Percentiles rank a stretch among this genome's conserved stretches.
Conservation (phyloP, 495 filamentous ascomycete genomes). For the Platismatia glauca region DNA sequence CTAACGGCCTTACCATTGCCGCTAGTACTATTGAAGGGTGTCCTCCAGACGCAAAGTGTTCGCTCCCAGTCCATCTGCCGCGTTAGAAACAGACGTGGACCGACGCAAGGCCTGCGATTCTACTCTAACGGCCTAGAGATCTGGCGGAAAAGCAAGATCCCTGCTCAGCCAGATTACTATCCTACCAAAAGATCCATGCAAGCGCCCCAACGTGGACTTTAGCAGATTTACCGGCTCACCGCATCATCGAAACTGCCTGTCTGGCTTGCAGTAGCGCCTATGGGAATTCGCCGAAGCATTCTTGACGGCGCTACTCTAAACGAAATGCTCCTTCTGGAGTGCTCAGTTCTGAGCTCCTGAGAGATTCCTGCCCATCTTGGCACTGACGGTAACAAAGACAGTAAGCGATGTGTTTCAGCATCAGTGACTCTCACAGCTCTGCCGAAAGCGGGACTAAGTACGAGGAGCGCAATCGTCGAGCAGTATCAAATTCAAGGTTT, state of each 20-base stretch:
- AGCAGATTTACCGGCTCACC: neutral
- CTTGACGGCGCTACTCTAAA: neutral
- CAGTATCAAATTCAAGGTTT: neutral
- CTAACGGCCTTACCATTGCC: neutral
- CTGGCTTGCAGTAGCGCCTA: neutral
- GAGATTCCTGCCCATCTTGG: neutral
- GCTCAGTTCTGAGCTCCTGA: neutral
- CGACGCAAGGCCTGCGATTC: neutral
- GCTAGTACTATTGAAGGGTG: neutral
- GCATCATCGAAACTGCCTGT: neutral
- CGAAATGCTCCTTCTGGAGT: neutral
- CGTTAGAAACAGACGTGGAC: neutral
- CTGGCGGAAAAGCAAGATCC: neutral
- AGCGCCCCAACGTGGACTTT: neutral
- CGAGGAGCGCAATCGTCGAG: too few species aligned
- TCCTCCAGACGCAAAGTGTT: neutral
- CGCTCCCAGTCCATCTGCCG: neutral
- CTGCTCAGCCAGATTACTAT: neutral
- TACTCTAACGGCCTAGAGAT: neutral
- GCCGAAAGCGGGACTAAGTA: neutral
- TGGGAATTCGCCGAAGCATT: neutral
- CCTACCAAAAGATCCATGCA: too few species aligned
- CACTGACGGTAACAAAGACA: too few species aligned
- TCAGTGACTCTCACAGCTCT: neutral
- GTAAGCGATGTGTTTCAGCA: neutral